These are phyloP conservation scores for Hypoxylon sp. DNA, from an alignment of 2,329 filamentous ascomycete genomes.

Conservation along the genomic window DNA sequence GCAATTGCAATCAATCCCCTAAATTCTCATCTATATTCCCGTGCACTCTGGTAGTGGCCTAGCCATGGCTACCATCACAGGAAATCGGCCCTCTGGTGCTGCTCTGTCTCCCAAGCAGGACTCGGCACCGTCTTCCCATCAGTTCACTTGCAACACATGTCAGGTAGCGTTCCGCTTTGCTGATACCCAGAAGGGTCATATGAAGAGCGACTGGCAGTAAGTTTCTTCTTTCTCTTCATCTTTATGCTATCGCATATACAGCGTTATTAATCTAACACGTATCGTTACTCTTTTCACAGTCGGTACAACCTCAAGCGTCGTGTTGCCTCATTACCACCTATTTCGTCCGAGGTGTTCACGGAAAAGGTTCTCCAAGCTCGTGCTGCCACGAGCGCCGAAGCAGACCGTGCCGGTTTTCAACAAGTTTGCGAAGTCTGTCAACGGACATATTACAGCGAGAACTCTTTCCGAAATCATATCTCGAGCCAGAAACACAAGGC, in stretches of 20 bases:
- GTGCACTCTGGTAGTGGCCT: constrained; percentile 5
- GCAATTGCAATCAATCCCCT: constrained; percentile 17
- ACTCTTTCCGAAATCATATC: constrained; percentile 93
- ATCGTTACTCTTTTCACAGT: constrained; percentile 61
- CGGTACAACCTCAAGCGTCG: constrained; percentile 97
- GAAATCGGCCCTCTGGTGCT: constrained; percentile 54
- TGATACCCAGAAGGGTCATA: constrained; percentile 93
- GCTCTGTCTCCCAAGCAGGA: constrained; percentile 51
- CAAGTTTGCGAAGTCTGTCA: constrained; percentile 85
- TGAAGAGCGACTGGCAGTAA: constrained; percentile 99
- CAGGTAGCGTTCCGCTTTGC: constrained; percentile 96
- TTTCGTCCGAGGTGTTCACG: constrained; percentile 92
- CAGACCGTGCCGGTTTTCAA: constrained; percentile 90
- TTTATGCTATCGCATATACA: neutral
- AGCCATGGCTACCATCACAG: constrained; percentile 66
- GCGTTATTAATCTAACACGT: constrained; percentile 31
- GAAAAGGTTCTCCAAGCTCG: constrained; percentile 96
- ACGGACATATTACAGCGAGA: constrained; percentile 96
- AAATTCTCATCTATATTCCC: neutral
- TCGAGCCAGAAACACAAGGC: constrained; percentile 90
- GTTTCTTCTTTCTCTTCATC: constrained; percentile 57
- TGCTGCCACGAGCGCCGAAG: constrained; percentile 85
- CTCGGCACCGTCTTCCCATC: constrained; percentile 72
- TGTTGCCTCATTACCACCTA: constrained; percentile 89
- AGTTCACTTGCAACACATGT: constrained; percentile 98